Base-by-base conservation (phyloP, 768 basidiomycete species). In the Phylloporus rhodoxanthus region DNA sequence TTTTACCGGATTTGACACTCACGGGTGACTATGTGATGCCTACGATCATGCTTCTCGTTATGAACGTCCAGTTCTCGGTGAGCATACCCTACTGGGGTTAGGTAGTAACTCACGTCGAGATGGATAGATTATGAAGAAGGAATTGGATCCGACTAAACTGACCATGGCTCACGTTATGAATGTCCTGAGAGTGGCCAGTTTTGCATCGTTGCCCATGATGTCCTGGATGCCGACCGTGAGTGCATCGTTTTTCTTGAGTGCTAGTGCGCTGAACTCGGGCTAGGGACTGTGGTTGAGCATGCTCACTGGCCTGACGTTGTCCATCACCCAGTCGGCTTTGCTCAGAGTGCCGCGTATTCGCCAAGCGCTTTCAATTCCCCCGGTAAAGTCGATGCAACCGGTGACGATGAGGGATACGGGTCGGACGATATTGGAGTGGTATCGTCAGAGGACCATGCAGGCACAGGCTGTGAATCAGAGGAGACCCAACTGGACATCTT, bases 11-110 rank as follows among this genome's bases (percentile, higher is more conserved):
- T 67, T 68, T 98, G 55, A 91, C 91, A 0, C 64, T 75, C n/a
- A 89, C 91, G 62, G 91, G 92, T 11, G 81, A 78, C 45, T 85
- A 79, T 57, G 66, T 87, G 20, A 71, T 98, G 38, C 92, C 94
- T 0, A 58, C 79, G 25, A 69, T 75, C 15, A 72, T 68, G 52
- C 79, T 77, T 52, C 72, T 73, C 54, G 71, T 73, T 30, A 84
- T 90, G 48, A 85, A 91, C 53, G 29, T 76, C 8, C 87, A 91
- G 55, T 77, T 94, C 33, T 66, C 72, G 61, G 89, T 90, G 56
- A 52, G 85, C 66, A 2, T 45, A 4, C 29, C 36, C 6, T 17
- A 19, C 19, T 48, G 14, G 45, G 32, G 21, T 13, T 33, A 9
- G 11, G 17, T 19, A 23, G 33, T 11, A 15, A 42, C 43, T 50